phyloP scores from a whole-genome alignment of 768 basidiomycete genomes.

The Hericium erinaceus region DNA sequence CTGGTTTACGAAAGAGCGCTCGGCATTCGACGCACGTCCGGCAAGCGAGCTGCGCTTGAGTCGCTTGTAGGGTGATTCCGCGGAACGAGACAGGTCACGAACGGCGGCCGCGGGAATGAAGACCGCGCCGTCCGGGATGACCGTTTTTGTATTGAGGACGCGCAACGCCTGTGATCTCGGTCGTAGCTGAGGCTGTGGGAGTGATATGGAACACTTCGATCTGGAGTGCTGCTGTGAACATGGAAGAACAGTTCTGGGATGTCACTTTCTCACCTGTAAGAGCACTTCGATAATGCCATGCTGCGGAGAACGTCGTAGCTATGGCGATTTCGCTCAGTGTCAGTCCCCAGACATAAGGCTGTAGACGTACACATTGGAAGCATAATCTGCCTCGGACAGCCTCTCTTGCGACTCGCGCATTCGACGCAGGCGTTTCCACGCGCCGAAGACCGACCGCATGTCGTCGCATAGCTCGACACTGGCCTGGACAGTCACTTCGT shows the following conservation, averaged over 20 bases:
- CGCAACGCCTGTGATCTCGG: slow-evolving; percentile 23
- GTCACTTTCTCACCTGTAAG: slow-evolving; percentile 30
- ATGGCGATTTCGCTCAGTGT: background rate
- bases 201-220: slow-evolving; percentile 37
- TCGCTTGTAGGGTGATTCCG: slow-evolving; percentile 37
- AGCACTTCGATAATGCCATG: slow-evolving; percentile 32
- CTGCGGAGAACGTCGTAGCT: slow-evolving; percentile 44
- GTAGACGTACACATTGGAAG: slow-evolving; percentile 39
- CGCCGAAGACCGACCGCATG: slow-evolving; percentile 30
- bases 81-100: slow-evolving; percentile 32
- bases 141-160: slow-evolving; percentile 36
- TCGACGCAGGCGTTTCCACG: slow-evolving; percentile 34
- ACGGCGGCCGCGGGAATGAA: slow-evolving; percentile 33
- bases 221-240: slow-evolving; percentile 19
- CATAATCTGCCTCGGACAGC: slow-evolving; percentile 47
- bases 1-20: slow-evolving; percentile 42
- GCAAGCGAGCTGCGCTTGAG: slow-evolving; percentile 32
- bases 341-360: background rate
- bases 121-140: slow-evolving; percentile 40
- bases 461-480: slow-evolving; percentile 26
- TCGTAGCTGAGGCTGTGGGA: slow-evolving; percentile 33
- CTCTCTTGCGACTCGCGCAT: slow-evolving; percentile 38
- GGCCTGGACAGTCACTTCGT: slow-evolving; percentile 12
- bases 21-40: slow-evolving; percentile 28
- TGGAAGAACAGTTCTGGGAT: background rate